These are phyloP conservation scores for Diaporthe longicolla DNA, from an alignment of 2,329 filamentous ascomycete genomes.

Conservation along the genomic window DNA sequence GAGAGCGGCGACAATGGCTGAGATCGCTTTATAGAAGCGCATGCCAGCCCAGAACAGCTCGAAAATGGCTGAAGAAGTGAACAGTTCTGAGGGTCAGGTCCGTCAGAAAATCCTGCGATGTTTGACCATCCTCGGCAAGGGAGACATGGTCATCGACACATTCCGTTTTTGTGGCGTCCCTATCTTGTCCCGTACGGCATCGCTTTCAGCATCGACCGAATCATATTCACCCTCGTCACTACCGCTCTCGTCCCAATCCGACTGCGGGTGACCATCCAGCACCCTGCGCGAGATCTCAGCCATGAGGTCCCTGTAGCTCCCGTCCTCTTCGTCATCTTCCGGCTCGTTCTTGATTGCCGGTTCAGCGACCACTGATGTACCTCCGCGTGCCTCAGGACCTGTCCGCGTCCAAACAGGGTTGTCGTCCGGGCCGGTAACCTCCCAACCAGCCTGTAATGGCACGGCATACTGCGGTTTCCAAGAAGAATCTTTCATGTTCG, in stretches of 20 bases:
- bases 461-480: conserved; percentile 13
- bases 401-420: background rate
- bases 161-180: background rate
- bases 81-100: too few relatives aligned
- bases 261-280: background rate
- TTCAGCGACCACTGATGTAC: background rate
- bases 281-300: conserved; percentile 18
- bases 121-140: background rate
- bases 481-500: conserved; percentile 13
- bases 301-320: conserved; percentile 8
- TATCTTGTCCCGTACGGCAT: background rate
- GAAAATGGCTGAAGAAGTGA: too few relatives aligned
- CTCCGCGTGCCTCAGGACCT: background rate
- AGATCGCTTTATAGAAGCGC: background rate
- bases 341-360: background rate
- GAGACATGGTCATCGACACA: background rate
- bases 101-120: background rate
- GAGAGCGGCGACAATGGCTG: background rate
- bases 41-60: background rate
- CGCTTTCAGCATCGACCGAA: background rate
- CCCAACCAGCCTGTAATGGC: background rate
- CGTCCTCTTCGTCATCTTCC: conserved; percentile 5
- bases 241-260: conserved; percentile 1
- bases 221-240: background rate
- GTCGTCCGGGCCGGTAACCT: background rate